A percentile compares a stretch with the other conserved stretches of the same genome.
Conservation (phyloP, 2,329 filamentous ascomycete genomes). For the Penicillium sp. region DNA sequence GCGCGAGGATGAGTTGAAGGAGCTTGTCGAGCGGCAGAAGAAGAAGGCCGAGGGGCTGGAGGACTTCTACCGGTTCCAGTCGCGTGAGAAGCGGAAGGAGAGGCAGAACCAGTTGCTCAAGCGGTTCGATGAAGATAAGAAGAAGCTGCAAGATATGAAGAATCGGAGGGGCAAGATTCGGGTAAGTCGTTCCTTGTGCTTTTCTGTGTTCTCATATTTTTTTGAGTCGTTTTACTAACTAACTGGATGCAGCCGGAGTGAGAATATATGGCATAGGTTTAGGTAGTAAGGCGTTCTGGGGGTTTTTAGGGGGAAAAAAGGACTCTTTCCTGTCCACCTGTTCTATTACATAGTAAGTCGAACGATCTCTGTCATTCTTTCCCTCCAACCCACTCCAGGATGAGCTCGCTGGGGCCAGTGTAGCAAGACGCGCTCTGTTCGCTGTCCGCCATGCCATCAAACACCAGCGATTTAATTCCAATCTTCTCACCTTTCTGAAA, state of each 20-base stretch:
- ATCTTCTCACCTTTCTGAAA: conserved; percentile 68
- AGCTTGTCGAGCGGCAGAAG: conserved; percentile 56
- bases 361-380: conserved; percentile 1
- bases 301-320: conserved; percentile 15
- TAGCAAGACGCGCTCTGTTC: conserved; percentile 37
- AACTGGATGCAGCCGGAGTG: conserved; percentile 35
- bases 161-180: conserved; percentile 62
- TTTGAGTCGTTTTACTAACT: conserved; percentile 12
- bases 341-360: conserved; percentile 24
- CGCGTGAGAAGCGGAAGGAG: conserved; percentile 73
- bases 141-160: conserved; percentile 68
- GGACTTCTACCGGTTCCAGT: conserved; percentile 83
- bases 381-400: conserved; percentile 2
- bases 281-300: conserved; percentile 32
- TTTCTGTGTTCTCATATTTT: too few relatives aligned
- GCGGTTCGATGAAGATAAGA: conserved; percentile 73
- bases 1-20: conserved; percentile 66
- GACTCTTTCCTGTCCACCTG: conserved; percentile 1
- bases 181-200: conserved; percentile 31
- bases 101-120: conserved; percentile 66
- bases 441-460: conserved; percentile 55
- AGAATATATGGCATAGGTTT: conserved; percentile 22
- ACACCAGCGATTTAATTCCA: conserved; percentile 55
- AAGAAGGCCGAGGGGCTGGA: conserved; percentile 63
- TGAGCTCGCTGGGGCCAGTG: conserved; percentile 56